phyloP scores from a whole-genome alignment of 2,329 filamentous ascomycete genomes.

The Colletotrichum brevisporum region DNA sequence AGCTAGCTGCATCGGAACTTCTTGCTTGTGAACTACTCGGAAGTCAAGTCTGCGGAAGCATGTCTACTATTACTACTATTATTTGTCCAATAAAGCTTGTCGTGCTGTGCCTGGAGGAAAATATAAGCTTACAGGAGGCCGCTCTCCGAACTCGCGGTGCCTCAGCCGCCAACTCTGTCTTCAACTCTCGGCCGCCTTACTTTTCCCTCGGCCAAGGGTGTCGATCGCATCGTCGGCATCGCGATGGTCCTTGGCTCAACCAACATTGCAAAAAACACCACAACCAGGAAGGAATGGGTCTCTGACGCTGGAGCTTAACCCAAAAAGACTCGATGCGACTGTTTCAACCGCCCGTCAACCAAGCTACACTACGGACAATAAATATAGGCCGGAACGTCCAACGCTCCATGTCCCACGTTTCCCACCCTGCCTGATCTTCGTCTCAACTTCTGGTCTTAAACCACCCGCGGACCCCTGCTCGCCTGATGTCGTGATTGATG shows the following conservation, averaged over 20 bases:
- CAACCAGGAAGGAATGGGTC: neutral
- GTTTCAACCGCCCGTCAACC: slow-evolving; percentile 29
- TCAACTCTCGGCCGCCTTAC: neutral
- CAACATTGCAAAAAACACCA: too few species aligned
- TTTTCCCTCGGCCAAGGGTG: neutral
- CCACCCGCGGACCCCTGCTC: slow-evolving; percentile 9
- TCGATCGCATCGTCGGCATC: slow-evolving; percentile 2
- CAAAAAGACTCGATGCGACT: neutral
- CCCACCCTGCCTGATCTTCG: slow-evolving; percentile 37
- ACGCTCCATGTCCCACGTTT: slow-evolving; percentile 35
- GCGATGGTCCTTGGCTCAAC: slow-evolving; percentile 1
- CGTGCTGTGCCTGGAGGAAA: neutral
- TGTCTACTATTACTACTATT: too few species aligned
- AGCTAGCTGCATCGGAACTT: slow-evolving; percentile 6
- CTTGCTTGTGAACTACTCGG: slow-evolving; percentile 7
- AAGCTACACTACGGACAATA: slow-evolving; percentile 10
- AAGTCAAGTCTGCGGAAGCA: neutral
- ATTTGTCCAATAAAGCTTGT: neutral
- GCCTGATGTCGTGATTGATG: slow-evolving; percentile 28
- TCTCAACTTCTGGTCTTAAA: slow-evolving; percentile 25
- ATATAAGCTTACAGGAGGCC: slow-evolving; percentile 9
- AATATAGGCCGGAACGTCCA: slow-evolving; percentile 31
- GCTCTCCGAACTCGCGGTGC: neutral
- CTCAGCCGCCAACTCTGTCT: slow-evolving; percentile 7
- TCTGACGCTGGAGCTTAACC: slow-evolving; percentile 24